Percentiles rank a stretch among this genome's conserved stretches.
phyloP scores from a whole-genome alignment of 805 yeast species.

The Vanderwaltozyma polyspora region DNA sequence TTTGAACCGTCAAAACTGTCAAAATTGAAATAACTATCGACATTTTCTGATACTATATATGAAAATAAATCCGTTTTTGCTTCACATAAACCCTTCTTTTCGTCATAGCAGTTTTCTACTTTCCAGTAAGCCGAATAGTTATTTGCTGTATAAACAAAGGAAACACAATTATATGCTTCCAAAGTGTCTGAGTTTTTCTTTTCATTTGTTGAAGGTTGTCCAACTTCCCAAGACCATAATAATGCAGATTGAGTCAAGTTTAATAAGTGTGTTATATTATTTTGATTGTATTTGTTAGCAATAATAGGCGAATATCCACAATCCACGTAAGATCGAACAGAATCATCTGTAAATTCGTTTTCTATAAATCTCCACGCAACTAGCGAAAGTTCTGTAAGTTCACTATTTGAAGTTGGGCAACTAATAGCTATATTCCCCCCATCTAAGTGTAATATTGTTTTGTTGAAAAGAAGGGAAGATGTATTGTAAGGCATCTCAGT shows the following conservation, averaged over 20 bases:
- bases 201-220: constrained; percentile 35
- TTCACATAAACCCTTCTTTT: constrained; percentile 47
- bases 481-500: constrained; percentile 21
- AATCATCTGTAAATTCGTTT: constrained; percentile 33
- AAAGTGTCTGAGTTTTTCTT: constrained; percentile 12
- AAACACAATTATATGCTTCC: constrained; percentile 38
- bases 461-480: constrained; percentile 23
- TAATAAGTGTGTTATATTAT: constrained; percentile 21
- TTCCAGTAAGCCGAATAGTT: constrained; percentile 40
- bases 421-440: constrained; percentile 11
- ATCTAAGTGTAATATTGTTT: constrained; percentile 14
- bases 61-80: constrained; percentile 28
- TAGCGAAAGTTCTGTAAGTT: constrained; percentile 6
- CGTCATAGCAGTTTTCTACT: constrained; percentile 54
- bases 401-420: constrained; percentile 12
- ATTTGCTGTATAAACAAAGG: constrained; percentile 14
- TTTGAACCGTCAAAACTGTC: constrained; percentile 15
- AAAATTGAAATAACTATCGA: constrained; percentile 34
- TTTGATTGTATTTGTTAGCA: constrained; percentile 25
- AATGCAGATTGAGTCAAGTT: constrained; percentile 26
- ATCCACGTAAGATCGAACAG: constrained; percentile 31
- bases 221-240: constrained; percentile 68
- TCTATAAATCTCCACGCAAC: constrained; percentile 31
- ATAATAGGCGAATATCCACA: constrained; percentile 65
- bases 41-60: constrained; percentile 33